phyloP scores from a whole-genome alignment of 192 early-diverging fungal species.

The Paraglomus occultum region DNA sequence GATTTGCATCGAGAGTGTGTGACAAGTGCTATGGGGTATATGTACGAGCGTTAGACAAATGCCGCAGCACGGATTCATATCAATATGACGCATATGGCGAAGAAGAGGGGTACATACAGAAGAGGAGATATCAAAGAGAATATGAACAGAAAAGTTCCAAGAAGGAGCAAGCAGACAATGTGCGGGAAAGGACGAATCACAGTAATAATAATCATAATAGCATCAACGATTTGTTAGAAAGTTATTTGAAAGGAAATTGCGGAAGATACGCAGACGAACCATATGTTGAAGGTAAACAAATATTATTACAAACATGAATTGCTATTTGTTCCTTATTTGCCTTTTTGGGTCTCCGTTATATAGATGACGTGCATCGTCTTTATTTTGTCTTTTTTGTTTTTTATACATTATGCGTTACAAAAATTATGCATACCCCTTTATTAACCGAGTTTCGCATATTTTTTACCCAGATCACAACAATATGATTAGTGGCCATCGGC shows the following conservation, averaged over 20 bases:
- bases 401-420: no score
- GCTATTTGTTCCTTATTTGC: no score
- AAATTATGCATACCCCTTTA: no score
- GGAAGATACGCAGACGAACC: neutral
- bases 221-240: neutral
- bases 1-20: constrained; percentile 35
- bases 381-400: no score
- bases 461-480: no score
- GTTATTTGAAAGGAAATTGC: constrained; percentile 4
- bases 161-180: neutral
- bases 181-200: neutral
- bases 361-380: no score
- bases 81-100: neutral
- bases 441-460: no score
- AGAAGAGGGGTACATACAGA: neutral
- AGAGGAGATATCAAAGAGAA: no score
- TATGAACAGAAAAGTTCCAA: neutral
- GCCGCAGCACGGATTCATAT: neutral
- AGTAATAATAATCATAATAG: neutral
- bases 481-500: no score
- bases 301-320: neutral
- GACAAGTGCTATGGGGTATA: constrained; percentile 30
- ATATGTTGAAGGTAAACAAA: neutral
- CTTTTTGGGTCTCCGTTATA: no score
- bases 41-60: neutral